Base-by-base conservation (phyloP, 805 yeast species). In the Teunomyces cretensis region DNA sequence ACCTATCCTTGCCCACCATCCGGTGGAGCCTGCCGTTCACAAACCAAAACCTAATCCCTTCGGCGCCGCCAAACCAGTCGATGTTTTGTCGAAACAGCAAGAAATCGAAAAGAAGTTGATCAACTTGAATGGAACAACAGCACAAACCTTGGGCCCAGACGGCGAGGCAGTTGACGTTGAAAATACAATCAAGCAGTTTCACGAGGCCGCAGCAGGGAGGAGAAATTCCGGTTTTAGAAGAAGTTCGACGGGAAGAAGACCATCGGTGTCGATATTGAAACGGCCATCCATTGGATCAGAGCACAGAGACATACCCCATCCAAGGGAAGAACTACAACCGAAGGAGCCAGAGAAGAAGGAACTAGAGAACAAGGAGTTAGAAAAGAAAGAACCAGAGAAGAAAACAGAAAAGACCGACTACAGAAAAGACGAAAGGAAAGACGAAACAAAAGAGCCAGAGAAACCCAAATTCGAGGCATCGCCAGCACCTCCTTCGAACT, bases 61-160 rank as follows among this genome's bases (percentile, higher is more conserved):
- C 68, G 96, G 96, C 0, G 69, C 78, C 4, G 96, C 96, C 1
- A 86, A 81, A 64, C 96, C 96, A 1, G 92, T 88, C 5, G 96
- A 88, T 61, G 80, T 86, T 2, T 69, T 82, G 16, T 72, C 86
- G 19, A 82, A 79, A 52, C 81, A 79, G 52, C 66, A 74, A 38
- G 70, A 69, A 48, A 62, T 84, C 44, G 75, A 89, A 65, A 90
- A 89, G 74, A 92, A 89, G 68, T 92, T 95, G 39, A 78, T 92
- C 54, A 84, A 86, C 49, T 84, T 87, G 66, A 81, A 96, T 55
- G 94, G 91, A 73, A 87, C 94, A 63, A 76, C 88, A 44, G 77
- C 92, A 46, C 98, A 98, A 51, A 97, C 97, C 1, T 41, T 51
- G 38, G 96, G 90, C 31, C 78, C 94, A 55, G 92, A 61, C 91